Base-by-base conservation (phyloP, 768 basidiomycete species). In the Pisolithus marmoratus region DNA sequence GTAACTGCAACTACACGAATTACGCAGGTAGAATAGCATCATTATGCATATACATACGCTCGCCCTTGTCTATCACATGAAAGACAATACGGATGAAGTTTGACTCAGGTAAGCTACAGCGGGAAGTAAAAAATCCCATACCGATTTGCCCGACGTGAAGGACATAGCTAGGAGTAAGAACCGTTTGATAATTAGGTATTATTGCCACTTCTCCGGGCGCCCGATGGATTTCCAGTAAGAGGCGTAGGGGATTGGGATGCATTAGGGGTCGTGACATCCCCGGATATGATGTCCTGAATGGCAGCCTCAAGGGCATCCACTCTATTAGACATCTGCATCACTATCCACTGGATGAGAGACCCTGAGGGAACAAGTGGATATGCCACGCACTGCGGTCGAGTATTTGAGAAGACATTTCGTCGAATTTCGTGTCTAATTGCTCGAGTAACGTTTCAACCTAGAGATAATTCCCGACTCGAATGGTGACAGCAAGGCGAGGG, bases 381-480 rank as follows among this genome's bases (percentile, higher is more conserved):
- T 34, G 34, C 34, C 45, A 77, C 85, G 59, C 63, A 91, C 88
- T 90, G 60, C 86, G 77, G 52, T 90, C 86, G 55, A 95, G 76
- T 56, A 96, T 90, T 65, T 94, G 88, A 19, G 76, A 76, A 29
- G 92, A 94, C 91, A 94, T 94, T 48, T 92, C 87, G 60, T 95
- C 91, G 61, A 96, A 95, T 56, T 90, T 90, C 45, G 79, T 60
- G 61, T 96, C 93, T n/a, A 96, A 75, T 60, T 94, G 87, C 58
- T 90, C 87, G 11, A 96, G 71, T 20, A 96, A 72, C 12, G 82
- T 87, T 70, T 96, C 94, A 12, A 95, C 91, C 93, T 94, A 31
- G 44, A 48, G 51, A 38, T 19, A 20, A 51, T 40, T 31, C 38
- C 41, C 24, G 40, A 31, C 19, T 46, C 40, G 58, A 23, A 46